Percentiles rank a stretch among this genome's conserved stretches.
phyloP scores from a whole-genome alignment of 352 stramenopile species.

The Phytophthora boehmeriae region DNA sequence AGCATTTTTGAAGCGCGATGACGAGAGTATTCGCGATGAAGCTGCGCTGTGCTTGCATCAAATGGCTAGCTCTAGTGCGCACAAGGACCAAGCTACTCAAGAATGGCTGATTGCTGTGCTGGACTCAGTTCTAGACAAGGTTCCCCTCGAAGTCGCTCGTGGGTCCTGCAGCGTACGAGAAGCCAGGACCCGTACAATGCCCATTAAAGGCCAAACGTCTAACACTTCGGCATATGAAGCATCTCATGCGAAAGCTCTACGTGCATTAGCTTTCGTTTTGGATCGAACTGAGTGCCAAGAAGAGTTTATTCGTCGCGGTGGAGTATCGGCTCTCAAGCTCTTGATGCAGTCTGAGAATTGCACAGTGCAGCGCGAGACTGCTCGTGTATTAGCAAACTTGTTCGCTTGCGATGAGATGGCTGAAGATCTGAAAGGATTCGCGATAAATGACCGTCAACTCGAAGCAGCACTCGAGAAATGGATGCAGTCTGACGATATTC shows the following conservation, averaged over 20 bases:
- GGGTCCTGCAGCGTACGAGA: slow-evolving; percentile 66
- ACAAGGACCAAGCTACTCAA: slow-evolving; percentile 68
- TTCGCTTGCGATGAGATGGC: slow-evolving; percentile 63
- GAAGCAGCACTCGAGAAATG: slow-evolving; percentile 47
- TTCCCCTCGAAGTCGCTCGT: slow-evolving; percentile 48
- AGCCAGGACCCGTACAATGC: slow-evolving; percentile 61
- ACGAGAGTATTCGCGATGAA: slow-evolving; percentile 51
- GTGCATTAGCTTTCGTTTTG: slow-evolving; percentile 66
- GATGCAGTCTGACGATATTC: slow-evolving; percentile 49
- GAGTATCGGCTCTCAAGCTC: slow-evolving; percentile 59
- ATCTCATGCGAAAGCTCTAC: slow-evolving; percentile 63
- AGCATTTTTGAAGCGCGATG: slow-evolving; percentile 55
- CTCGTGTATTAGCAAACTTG: slow-evolving; percentile 70
- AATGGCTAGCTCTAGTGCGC: slow-evolving; percentile 42
- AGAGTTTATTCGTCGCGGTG: slow-evolving; percentile 54
- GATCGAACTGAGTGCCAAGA: slow-evolving; percentile 60
- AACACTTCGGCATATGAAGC: slow-evolving; percentile 40
- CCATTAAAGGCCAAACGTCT: slow-evolving; percentile 41
- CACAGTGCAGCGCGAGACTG: slow-evolving; percentile 60
- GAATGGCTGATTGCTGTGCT: slow-evolving; percentile 80
- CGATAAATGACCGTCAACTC: slow-evolving; percentile 43
- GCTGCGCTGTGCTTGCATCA: slow-evolving; percentile 67
- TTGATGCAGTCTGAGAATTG: slow-evolving; percentile 48
- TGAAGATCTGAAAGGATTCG: slow-evolving; percentile 37
- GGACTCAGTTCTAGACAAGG: slow-evolving; percentile 63